Base-by-base conservation (phyloP, 75 land plant species). In the Selaginella moellendorffii region DNA sequence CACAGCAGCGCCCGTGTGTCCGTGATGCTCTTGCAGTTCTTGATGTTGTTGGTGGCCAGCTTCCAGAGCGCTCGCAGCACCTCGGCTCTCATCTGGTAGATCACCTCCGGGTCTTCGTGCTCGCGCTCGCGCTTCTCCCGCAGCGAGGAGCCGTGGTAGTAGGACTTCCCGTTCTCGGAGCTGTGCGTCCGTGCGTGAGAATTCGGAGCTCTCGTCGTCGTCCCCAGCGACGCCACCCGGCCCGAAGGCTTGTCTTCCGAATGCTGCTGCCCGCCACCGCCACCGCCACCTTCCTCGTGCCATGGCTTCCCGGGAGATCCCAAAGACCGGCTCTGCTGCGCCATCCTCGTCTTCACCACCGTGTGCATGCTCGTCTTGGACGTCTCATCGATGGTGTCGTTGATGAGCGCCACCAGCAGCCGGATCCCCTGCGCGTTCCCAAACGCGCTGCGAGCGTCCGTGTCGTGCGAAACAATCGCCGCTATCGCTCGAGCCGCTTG, bases 1-100 rank as follows among this genome's bases (percentile, higher is more conserved):
- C 59, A 56, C 21, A 56, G 59, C 24, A 56, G n/a, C 9, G 59
- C 59, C 24, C 59, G 5, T 56, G 59, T 56, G 59, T 56, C 59
- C 21, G 59, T 56, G 24, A 56, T 56, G 9, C 5, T 2, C 24
- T 56, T 56, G 59, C 59, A 56, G 24, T 56, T 56, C 59, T 5
- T 19, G 5, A 56, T 5, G 24, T 56, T 56, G 25, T 56, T 56
- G 2, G 24, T n/a, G 19, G 59, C 59, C n/a, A 56, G 21, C 24
- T 9, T 56, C 59, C 59, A 21, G 19, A 56, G 59, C 9, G 59
- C 59, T 8, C 2, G n/a, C n/a, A 36, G 59, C 8, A 19, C 59
- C 8, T 56, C 21, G 17, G 59, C 59, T n/a, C 24, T 8, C 19
- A 56, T 8, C 59, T 56, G 8, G 59, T 5, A 8, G 5, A 56